Percentiles rank a stretch among this genome's conserved stretches.
Evolutionary conservation across 345 rosid species (phyloP).

Genomic region (Lumnitzera racemosa): DNA sequence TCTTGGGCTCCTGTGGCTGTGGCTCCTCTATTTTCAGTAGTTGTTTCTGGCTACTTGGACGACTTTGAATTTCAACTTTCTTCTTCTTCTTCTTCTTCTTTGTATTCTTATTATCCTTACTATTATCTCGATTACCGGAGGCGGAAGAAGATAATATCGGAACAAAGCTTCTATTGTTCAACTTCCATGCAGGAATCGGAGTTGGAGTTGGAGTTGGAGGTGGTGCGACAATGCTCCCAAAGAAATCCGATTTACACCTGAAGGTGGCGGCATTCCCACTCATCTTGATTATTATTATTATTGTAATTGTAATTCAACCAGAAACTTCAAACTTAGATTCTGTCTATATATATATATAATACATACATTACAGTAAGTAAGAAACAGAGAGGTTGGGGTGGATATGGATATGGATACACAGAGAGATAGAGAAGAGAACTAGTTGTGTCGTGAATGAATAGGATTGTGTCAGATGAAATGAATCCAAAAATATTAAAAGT

Average conservation of each 20-base stretch:
- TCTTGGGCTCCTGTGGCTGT: conserved; percentile 7
- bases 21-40: neutral
- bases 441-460: too few species aligned
- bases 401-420: too few species aligned
- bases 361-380: too few species aligned
- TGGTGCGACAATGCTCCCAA: neutral
- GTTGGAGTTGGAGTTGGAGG: conserved; percentile 1
- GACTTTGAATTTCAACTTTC: conserved; percentile 8
- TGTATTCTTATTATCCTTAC: neutral
- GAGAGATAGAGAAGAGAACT: too few species aligned
- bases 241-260: conserved; percentile 8
- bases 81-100: conserved; percentile 19
- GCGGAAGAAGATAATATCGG: neutral
- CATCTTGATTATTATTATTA: neutral
- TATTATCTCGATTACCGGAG: neutral
- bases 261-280: conserved; percentile 1
- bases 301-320: too few species aligned
- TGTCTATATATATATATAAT: too few species aligned
- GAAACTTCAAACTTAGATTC: too few species aligned
- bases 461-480: too few species aligned
- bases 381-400: too few species aligned
- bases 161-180: neutral
- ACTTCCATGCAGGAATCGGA: neutral
- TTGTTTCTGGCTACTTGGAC: neutral
- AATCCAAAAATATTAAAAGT: too few species aligned